phyloP scores from a whole-genome alignment of 148 eudicot species.

The Simmondsia chinensis region DNA sequence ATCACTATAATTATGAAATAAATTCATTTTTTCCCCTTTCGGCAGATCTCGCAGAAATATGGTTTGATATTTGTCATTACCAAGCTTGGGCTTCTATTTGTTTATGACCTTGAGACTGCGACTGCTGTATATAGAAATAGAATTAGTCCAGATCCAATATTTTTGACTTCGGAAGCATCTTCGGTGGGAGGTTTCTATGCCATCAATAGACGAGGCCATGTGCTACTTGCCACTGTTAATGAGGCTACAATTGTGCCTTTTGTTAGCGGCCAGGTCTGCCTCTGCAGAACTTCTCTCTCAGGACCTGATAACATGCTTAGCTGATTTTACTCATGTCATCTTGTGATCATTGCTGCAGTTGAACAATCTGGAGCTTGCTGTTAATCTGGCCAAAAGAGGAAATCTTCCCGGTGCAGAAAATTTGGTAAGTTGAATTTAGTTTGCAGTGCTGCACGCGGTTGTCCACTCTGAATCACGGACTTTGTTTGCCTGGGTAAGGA shows the following conservation, averaged over 20 bases:
- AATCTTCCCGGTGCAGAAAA: conserved; percentile 84
- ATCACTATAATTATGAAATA: background rate
- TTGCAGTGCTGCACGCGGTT: too few relatives aligned
- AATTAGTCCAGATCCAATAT: conserved; percentile 76
- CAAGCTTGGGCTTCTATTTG: conserved; percentile 74
- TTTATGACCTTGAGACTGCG: conserved; percentile 70
- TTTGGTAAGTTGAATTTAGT: conserved; percentile 51
- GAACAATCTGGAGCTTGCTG: conserved; percentile 79
- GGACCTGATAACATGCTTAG: background rate
- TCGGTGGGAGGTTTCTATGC: conserved; percentile 78
- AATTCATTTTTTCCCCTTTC: background rate
- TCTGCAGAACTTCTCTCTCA: background rate
- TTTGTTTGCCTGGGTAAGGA: too few relatives aligned
- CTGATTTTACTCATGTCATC: too few relatives aligned
- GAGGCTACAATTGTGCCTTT: conserved; percentile 64
- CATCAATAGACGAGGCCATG: conserved; percentile 69
- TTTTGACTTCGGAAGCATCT: conserved; percentile 71
- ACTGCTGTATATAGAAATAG: conserved; percentile 73
- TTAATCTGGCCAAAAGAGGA: conserved; percentile 78
- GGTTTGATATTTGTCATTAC: conserved; percentile 65
- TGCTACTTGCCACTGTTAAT: conserved; percentile 68
- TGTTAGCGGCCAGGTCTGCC: conserved; percentile 70
- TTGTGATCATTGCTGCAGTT: conserved; percentile 31
- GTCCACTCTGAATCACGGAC: too few relatives aligned
- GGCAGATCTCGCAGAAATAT: conserved; percentile 67